Evolutionary conservation across 106 monocot species (phyloP), one percentile per base, ranked within the genome.

Genomic region (Alisma plantagoaquatica): DNA sequence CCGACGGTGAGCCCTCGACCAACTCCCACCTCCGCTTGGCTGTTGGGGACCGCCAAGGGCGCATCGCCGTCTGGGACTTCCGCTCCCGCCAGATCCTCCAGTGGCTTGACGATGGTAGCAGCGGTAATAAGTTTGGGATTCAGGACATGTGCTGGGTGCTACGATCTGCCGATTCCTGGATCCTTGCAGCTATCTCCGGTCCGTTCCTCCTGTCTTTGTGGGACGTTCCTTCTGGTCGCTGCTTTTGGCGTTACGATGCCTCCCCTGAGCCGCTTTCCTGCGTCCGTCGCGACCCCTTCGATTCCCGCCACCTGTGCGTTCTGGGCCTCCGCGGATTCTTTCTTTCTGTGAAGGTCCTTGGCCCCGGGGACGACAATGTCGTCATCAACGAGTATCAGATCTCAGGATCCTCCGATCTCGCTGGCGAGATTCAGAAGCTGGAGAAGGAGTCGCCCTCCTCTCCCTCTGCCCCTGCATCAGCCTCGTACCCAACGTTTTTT

Each of bases 131-230:
- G 26, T 72, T 79, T 2, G 98, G 90, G 25, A 67, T 98, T 24
- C 98, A 98, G 65, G 90, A 98, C 53, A 70, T 98, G n/a, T 98
- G 98, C 74, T 98, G 98, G 98, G 49, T 98, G 60, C n/a, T n/a
- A n/a, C 35, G 35, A 6, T 38, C 35, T 14, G 73, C 60, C 2
- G 71, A 81, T 18, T 63, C 76, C 42, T 90, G 82, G 85, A 70
- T 86, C 60, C 68, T 98, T 16, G 89, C 76, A 15, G 70, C 82
- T 27, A 67, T 98, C 56, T 77, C 72, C 43, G 98, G 98, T 3
- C 76, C 75, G 27, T 98, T 76, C 10, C 65, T 90, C 28, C 51
- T 98, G 48, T 56, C 63, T 17, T 62, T 98, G 35, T 98, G 98
- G 98, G 60, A 90, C 44, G 43, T 79, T 22, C 38, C 78, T 38